Base-by-base conservation (phyloP, 2,329 filamentous ascomycete genomes). In the Raffaelea deltoideospora region DNA sequence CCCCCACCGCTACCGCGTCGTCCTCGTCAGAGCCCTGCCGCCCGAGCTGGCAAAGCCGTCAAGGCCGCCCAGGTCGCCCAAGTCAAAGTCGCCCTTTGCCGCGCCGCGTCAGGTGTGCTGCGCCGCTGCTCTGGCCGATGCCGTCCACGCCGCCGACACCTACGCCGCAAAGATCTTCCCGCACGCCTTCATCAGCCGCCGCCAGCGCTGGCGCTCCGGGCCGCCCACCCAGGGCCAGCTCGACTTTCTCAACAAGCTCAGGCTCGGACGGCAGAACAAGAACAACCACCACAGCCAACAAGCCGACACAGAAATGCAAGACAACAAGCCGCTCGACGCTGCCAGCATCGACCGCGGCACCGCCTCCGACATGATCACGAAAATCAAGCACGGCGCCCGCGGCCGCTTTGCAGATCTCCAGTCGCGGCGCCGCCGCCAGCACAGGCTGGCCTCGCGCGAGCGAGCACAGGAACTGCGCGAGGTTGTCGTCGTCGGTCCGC, bases 351-450 rank as follows among this genome's bases (percentile, higher is more conserved):
- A 71, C 13, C 90, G 87, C 50, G 88, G 88, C 8, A 75, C 74
- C 51, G 87, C 86, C 5, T 69, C 69, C 5, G 87, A 95, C 53
- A 87, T 93, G 79, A 93, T 96, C 45, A 92, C 84, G 8, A 92
- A 93, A 56, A 52, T 94, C 42, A 88, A 79, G 54, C 81, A 90
- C 52, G 88, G 88, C 1, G 84, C 82, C 1, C 72, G 63, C 54
- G 81, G 58, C 43, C 72, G 59, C 59, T 85, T 69, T 51, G 60
- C 64, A 20, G 63, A 50, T 24, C 56, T 71, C 39, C 64, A 68
- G 48, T 61, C 58, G 0, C 59, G 65, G 37, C 74, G 67, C 51
- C 68, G 63, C 31, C 67, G 65, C 35, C 58, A 52, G 26, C 55
- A 61, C 34, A 64, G 49, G 41, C 51, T 59, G 27, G 47, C 40